These are phyloP conservation scores for barley (Hordeum vulgare) DNA, from an alignment of 176 grass and related monocot genomes.

Conservation along the genomic window MorexV3_pseudomolecules_assembly NC_058524.1:14597188-14597687, in stretches of 20 bases:
- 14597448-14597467: slow-evolving; percentile 44
- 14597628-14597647: slow-evolving; percentile 79
- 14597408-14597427: slow-evolving; percentile 86
- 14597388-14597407: slow-evolving; percentile 49
- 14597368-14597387: slow-evolving; percentile 39
- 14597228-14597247: slow-evolving; percentile 47
- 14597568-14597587: slow-evolving; percentile 55
- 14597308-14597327: slow-evolving; percentile 82
- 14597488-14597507: slow-evolving; percentile 62
- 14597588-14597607: slow-evolving; percentile 46
- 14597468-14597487: slow-evolving; percentile 53
- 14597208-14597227: slow-evolving; percentile 38
- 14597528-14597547: slow-evolving; percentile 66
- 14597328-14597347: slow-evolving; percentile 44
- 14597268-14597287: slow-evolving; percentile 79
- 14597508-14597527: slow-evolving; percentile 65
- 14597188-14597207: slow-evolving; percentile 44
- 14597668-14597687: slow-evolving; percentile 61
- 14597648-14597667: slow-evolving; percentile 57
- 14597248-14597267: slow-evolving; percentile 42
- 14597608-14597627: slow-evolving; percentile 69
- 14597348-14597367: slow-evolving; percentile 39
- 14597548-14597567: slow-evolving; percentile 65
- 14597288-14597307: slow-evolving; percentile 48
- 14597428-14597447: slow-evolving; percentile 84